Percentiles rank a stretch among this genome's conserved stretches.
phyloP scores from a whole-genome alignment of 2,329 filamentous ascomycete species.

The Sclerotinia sclerotiorum region DNA sequence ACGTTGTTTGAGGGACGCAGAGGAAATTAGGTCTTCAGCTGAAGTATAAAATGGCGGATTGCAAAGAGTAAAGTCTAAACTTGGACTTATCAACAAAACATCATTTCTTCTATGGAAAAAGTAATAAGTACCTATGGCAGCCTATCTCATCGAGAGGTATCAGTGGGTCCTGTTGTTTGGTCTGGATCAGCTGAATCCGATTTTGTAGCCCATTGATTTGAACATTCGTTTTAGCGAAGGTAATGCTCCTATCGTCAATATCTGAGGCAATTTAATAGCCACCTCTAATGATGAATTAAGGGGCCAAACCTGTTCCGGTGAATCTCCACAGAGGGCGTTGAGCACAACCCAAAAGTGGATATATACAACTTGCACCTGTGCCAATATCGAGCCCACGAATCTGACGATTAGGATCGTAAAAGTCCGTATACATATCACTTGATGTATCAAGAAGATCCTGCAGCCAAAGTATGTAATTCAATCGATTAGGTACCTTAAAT shows the following conservation, averaged over 20 bases:
- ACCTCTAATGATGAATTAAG: conserved; percentile 30
- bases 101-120: not conserved
- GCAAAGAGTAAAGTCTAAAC: conserved; percentile 82
- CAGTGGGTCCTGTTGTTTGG: conserved; percentile 52
- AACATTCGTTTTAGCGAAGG: conserved; percentile 67
- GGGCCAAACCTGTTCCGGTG: conserved; percentile 56
- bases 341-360: conserved; percentile 75
- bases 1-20: conserved; percentile 63
- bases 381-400: conserved; percentile 80
- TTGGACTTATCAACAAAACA: conserved; percentile 31
- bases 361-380: conserved; percentile 88
- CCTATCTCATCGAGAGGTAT: conserved; percentile 57
- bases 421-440: conserved; percentile 45
- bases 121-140: conserved; percentile 38
- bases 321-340: conserved; percentile 71
- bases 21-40: conserved; percentile 62
- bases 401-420: conserved; percentile 54
- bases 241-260: conserved; percentile 69
- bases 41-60: conserved; percentile 96
- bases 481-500: conserved; percentile 59
- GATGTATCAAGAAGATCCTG: conserved; percentile 74
- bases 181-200: conserved; percentile 64
- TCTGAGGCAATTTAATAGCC: conserved; percentile 50
- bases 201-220: conserved; percentile 60
- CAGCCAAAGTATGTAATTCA: conserved; percentile 90